Base-by-base conservation (phyloP, 2,329 filamentous ascomycete species). In the Aspergillus sp. region DNA sequence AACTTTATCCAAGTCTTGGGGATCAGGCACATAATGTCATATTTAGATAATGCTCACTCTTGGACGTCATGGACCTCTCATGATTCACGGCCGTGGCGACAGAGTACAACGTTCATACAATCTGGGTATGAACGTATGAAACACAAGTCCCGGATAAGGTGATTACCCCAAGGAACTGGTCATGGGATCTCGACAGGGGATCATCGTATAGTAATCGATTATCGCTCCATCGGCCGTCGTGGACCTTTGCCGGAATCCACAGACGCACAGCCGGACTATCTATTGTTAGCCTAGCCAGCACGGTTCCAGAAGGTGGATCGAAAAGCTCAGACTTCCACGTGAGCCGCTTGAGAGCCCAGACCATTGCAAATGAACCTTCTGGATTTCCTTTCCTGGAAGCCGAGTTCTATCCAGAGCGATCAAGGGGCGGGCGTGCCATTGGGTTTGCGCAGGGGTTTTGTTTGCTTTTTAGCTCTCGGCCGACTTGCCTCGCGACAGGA, bases 241-340 rank as follows among this genome's bases (percentile, higher is more conserved):
- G 19, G 46, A 48, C 19, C 46, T 23, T 47, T 47, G 15, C 22
- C 19, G 46, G 23, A 23, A 23, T 25, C 23, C 46, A 41, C 22
- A 8, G 5, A 8, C 23, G 48, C 25, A 30, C n/a, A 23, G 28
- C 11, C 22, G 19, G 51, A 28, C 30, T 22, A 41, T 53, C 25
- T 31, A 31, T 43, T 25, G 51, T 53, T 38, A 43, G 30, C 28
- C 34, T 31, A 19, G 8, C 22, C 31, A 38, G 19, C 25, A 38
- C 50, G 43, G 31, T 54, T 58, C 55, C 55, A 54, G 50, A 57
- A 55, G 49, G 54, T 56, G 53, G 57, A 57, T 60, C 54, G 57
- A 61, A 55, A 60, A 61, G 61, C 61, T 63, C 52, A 55, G 53
- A 38, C 61, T 54, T 49, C 60, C 62, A 62, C 59, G 60, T 64